A percentile compares a stretch with the other conserved stretches of the same genome.
Evolutionary conservation across 148 eudicot species (phyloP).

Genomic region (Oxyria digyna): DNA sequence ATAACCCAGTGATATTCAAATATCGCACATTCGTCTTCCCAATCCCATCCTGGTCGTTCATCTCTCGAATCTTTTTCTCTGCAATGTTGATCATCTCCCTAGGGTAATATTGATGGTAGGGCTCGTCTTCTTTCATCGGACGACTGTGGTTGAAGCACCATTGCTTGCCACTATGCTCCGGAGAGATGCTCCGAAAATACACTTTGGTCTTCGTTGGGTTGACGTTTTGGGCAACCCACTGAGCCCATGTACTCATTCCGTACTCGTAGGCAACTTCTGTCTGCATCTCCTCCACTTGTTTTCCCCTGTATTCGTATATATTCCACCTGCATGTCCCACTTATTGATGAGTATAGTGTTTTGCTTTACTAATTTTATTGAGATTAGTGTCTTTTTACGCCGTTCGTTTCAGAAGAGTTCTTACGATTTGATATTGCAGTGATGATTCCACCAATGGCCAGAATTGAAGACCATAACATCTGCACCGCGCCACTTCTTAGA

Average conservation of each 20-base stretch:
- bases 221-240: constrained; percentile 27
- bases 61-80: constrained; percentile 13
- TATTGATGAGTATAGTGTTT: too few species aligned
- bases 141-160: constrained; percentile 40
- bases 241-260: constrained; percentile 39
- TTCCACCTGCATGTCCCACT: constrained; percentile 32
- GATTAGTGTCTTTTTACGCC: too few species aligned
- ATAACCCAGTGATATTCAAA: constrained; percentile 35
- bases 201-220: constrained; percentile 28
- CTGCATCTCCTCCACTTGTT: constrained; percentile 22
- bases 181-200: constrained; percentile 39
- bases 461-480: constrained; percentile 46
- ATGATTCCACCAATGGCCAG: constrained; percentile 58
- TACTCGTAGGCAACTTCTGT: constrained; percentile 22
- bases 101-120: constrained; percentile 17
- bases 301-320: constrained; percentile 20
- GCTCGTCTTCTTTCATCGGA: constrained; percentile 27
- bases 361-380: too few species aligned
- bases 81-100: constrained; percentile 18
- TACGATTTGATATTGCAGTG: constrained; percentile 26
- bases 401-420: neutral
- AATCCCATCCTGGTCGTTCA: constrained; percentile 10
- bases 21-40: constrained; percentile 12
- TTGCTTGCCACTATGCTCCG: constrained; percentile 29
- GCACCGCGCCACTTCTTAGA: constrained; percentile 39